Evolutionary conservation across 176 grass and related monocot species (phyloP), one percentile per base, ranked within the genome.

Genomic region (Triticum timopheevii): DNA sequence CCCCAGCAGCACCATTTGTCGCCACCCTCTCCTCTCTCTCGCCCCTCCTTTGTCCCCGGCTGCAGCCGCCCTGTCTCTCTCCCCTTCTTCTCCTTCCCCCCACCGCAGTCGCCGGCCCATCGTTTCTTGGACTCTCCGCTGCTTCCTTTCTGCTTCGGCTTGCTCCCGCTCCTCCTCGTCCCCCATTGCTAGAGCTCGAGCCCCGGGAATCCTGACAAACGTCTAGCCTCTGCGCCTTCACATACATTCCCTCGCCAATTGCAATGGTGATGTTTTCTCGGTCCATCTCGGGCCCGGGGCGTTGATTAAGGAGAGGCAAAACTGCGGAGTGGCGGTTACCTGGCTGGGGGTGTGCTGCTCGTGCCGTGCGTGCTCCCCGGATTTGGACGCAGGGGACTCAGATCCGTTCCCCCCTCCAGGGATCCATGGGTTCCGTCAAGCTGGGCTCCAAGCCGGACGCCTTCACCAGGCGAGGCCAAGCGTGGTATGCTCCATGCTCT

Each of bases 391-490:
- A 68, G 28, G n/a, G 31, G 34, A 9, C 19, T 10, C 71, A 85
- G 83, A 87, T 82, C 80, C 52, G 65, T 15, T 69, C 39, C 9
- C 2, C 28, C 13, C 44, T 19, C 17, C 61, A 36, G 5, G 64
- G 81, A 59, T 59, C 54, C 28, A 94, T 91, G 92, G 83, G 83
- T 19, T 77, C 83, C 79, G 58, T 94, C 83, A 94, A 94, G 61
- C 82, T 94, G 15, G 89, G 76, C 71, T 78, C 87, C 10, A 94
- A 91, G 86, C 87, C 92, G 35, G 89, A 94, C 38, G 80, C 89
- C 20, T 91, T 94, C 87, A 85, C 79, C 50, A 89, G 86, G 78
- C 86, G 83, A 82, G 92, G 89, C 73, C 89, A 91, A 87, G 87
- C 92, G 16, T 94, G 89, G 92, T 94, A 89, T 68, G 70, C 62